These are phyloP conservation scores for Cladophialophora yegresii DNA, from an alignment of 2,329 filamentous ascomycete genomes.

Conservation along the genomic window DNA sequence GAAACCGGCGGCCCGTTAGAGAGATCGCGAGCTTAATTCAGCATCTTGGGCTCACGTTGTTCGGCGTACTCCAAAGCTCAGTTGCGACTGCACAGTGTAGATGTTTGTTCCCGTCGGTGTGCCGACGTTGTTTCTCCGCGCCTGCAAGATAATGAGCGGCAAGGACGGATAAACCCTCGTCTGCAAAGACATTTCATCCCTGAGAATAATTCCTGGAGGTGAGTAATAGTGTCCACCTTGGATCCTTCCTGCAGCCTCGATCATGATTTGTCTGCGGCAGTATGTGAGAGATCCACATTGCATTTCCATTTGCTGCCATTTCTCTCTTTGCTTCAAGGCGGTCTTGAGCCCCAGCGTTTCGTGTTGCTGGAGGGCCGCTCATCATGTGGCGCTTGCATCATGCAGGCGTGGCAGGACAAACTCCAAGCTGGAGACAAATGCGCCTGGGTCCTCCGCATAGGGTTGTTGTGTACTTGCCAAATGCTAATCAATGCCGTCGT, in stretches of 20 bases:
- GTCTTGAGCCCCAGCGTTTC: background rate
- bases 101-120: background rate
- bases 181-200: background rate
- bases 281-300: background rate
- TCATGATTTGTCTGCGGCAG: slow-evolving; percentile 2
- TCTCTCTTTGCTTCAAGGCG: background rate
- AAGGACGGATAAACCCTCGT: background rate
- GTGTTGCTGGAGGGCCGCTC: background rate
- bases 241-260: background rate
- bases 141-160: background rate
- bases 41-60: slow-evolving; percentile 3
- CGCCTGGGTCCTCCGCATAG: background rate
- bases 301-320: background rate
- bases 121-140: slow-evolving; percentile 10
- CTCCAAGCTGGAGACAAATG: slow-evolving; percentile 4
- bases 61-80: background rate
- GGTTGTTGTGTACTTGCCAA: slow-evolving; percentile 3
- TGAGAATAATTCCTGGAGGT: background rate
- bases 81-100: background rate
- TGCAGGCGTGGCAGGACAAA: slow-evolving; percentile 16
- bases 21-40: slow-evolving; percentile 16
- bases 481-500: background rate
- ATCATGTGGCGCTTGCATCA: slow-evolving; percentile 20
- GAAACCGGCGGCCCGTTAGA: slow-evolving; percentile 9
- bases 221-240: slow-evolving; percentile 6